phyloP scores from a whole-genome alignment of 805 yeast species.

The Barnettozyma salicaria region DNA sequence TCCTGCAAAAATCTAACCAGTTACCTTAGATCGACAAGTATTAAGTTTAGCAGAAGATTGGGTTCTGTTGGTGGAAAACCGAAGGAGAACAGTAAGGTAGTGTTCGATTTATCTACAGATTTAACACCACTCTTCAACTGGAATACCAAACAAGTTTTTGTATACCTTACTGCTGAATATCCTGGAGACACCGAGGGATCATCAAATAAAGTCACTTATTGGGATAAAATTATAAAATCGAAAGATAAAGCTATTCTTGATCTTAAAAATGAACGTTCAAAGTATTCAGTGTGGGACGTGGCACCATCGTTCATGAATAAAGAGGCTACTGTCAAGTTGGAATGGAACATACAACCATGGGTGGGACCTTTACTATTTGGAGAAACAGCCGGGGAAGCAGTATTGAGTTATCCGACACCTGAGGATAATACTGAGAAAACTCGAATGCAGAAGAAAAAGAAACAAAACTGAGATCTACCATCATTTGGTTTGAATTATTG shows the following conservation, averaged over 20 bases:
- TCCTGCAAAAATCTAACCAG: background rate
- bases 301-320: constrained; percentile 51
- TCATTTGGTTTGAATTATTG: too few relatives aligned
- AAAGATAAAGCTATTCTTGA: constrained; percentile 53
- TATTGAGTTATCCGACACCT: constrained; percentile 18
- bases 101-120: constrained; percentile 72
- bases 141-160: constrained; percentile 96
- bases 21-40: constrained; percentile 28
- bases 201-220: constrained; percentile 69
- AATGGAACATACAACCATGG: constrained; percentile 91
- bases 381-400: constrained; percentile 32
- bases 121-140: constrained; percentile 80
- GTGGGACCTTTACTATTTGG: constrained; percentile 80
- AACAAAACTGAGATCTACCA: constrained; percentile 9
- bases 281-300: constrained; percentile 86
- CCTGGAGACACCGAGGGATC: constrained; percentile 33
- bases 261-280: constrained; percentile 50
- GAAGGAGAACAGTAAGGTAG: constrained; percentile 68
- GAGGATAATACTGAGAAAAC: too few relatives aligned
- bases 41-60: constrained; percentile 52
- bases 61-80: constrained; percentile 64
- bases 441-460: constrained; percentile 11
- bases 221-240: constrained; percentile 77
- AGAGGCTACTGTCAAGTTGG: constrained; percentile 62
- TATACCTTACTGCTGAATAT: constrained; percentile 84